Conservation (phyloP, 106 monocot genomes). For the Narthecium ossifragum region DNA sequence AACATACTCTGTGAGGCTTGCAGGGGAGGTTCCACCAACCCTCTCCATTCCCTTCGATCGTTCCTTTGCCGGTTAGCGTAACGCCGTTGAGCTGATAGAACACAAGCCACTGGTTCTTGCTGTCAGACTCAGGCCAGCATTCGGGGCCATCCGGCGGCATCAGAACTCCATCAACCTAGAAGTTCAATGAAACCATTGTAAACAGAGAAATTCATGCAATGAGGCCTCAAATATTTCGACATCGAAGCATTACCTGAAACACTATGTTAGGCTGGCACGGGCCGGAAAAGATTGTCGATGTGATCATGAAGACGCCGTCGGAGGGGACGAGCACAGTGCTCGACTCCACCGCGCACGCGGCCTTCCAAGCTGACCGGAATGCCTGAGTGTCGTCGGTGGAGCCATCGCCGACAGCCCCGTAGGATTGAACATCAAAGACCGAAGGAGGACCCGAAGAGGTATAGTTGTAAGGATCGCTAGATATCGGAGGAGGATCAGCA, state of each 20-base stretch:
- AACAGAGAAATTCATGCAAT: background rate
- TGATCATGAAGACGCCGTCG: constrained; percentile 60
- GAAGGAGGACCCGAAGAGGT: constrained; percentile 27
- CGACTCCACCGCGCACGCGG: constrained; percentile 47
- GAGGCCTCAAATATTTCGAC: background rate
- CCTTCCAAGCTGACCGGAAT: constrained; percentile 73
- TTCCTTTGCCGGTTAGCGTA: constrained; percentile 57
- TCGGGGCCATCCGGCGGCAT: constrained; percentile 92
- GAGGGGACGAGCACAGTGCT: constrained; percentile 63
- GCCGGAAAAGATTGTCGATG: constrained; percentile 87
- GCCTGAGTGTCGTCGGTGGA: constrained; percentile 75
- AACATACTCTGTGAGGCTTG: constrained; percentile 89
- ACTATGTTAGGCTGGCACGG: constrained; percentile 70
- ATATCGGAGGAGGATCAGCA: constrained; percentile 4
- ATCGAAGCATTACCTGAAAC: constrained; percentile 55
- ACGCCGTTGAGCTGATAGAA: constrained; percentile 76
- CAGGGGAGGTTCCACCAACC: constrained; percentile 96
- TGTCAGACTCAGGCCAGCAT: constrained; percentile 81
- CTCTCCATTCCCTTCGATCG: constrained; percentile 87
- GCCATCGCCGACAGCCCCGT: constrained; percentile 76
- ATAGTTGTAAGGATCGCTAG: background rate
- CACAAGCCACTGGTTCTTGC: constrained; percentile 76
- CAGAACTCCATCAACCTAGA: constrained; percentile 77
- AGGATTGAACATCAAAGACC: constrained; percentile 65
- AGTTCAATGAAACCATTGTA: no score